Conservation (phyloP, 192 early-diverging fungal species). For the Coemansia sp. region DNA sequence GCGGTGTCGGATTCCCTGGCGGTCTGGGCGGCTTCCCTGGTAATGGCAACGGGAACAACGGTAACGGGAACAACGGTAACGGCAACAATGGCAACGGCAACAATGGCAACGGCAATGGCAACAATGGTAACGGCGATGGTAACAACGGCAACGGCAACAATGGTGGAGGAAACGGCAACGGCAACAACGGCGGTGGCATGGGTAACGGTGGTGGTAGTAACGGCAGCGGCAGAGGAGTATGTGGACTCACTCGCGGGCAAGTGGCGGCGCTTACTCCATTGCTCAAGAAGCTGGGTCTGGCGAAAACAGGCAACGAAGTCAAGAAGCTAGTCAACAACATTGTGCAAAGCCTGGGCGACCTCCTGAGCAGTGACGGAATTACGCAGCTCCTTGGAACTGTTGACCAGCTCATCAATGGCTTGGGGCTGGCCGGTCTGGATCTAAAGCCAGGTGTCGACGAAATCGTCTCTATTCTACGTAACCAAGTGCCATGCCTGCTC, state of each 20-base stretch:
- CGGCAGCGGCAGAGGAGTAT: conserved; percentile 19
- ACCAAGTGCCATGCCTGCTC: conserved; percentile 49
- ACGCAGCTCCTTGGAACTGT: conserved; percentile 35
- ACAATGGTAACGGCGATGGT: background rate
- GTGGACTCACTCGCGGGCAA: conserved; percentile 28
- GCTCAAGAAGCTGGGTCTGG: conserved; percentile 48
- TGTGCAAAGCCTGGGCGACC: conserved; percentile 37
- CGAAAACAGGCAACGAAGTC: conserved; percentile 45
- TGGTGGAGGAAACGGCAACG: conserved; percentile 7
- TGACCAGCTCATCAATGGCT: conserved; percentile 29
- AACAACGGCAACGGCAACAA: conserved; percentile 12
- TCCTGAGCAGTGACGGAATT: conserved; percentile 33
- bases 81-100: conserved; percentile 11
- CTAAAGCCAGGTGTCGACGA: conserved; percentile 41
- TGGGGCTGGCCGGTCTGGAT: conserved; percentile 48
- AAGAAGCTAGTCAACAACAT: conserved; percentile 48
- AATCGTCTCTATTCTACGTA: conserved; percentile 39
- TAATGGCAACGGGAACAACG: background rate
- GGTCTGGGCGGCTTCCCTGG: conserved; percentile 5
- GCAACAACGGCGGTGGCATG: background rate
- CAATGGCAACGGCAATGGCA: conserved; percentile 11
- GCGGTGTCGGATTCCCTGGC: conserved; percentile 7
- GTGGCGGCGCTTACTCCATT: conserved; percentile 43
- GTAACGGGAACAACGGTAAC: background rate
- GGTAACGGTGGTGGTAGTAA: background rate